Evolutionary conservation across 2,329 filamentous ascomycete genomes (phyloP).

Genomic region (Nannizziopsis arthrosporioides): DNA sequence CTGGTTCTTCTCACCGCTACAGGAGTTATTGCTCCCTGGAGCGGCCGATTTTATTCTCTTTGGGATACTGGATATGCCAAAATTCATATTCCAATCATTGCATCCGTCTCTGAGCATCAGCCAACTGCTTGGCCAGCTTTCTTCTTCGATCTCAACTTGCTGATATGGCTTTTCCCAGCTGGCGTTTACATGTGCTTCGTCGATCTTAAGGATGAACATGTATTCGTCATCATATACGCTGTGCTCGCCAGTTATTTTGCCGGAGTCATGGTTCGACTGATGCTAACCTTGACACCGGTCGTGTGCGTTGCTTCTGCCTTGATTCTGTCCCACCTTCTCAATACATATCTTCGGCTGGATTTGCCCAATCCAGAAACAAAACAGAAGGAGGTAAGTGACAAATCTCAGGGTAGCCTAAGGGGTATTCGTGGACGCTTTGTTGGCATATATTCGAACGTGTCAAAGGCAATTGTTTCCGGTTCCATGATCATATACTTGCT

Average conservation of each 20-base stretch:
- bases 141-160: slow-evolving; percentile 96
- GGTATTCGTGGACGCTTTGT: slow-evolving; percentile 61
- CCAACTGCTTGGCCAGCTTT: slow-evolving; percentile 98
- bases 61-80: slow-evolving; percentile 99
- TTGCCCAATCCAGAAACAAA: slow-evolving; percentile 47
- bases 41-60: slow-evolving; percentile 95
- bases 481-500: slow-evolving; percentile 69
- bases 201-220: slow-evolving; percentile 84
- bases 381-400: slow-evolving; percentile 30
- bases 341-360: slow-evolving; percentile 63
- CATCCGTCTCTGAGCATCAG: slow-evolving; percentile 98
- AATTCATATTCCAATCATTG: slow-evolving; percentile 98
- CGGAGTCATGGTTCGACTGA: slow-evolving; percentile 97
- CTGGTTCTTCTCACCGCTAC: slow-evolving; percentile 73
- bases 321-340: slow-evolving; percentile 74
- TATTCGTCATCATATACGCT: slow-evolving; percentile 96
- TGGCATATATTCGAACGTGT: slow-evolving; percentile 70
- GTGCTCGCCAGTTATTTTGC: slow-evolving; percentile 95
- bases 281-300: slow-evolving; percentile 92
- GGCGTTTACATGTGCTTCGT: slow-evolving; percentile 98
- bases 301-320: slow-evolving; percentile 91
- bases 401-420: slow-evolving; percentile 43
- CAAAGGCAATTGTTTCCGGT: slow-evolving; percentile 65
- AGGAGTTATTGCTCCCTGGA: slow-evolving; percentile 93
- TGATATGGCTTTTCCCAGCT: slow-evolving; percentile 98